Conservation (phyloP, 129 eudicot species). For the Gnaphalium uliginosum region DNA sequence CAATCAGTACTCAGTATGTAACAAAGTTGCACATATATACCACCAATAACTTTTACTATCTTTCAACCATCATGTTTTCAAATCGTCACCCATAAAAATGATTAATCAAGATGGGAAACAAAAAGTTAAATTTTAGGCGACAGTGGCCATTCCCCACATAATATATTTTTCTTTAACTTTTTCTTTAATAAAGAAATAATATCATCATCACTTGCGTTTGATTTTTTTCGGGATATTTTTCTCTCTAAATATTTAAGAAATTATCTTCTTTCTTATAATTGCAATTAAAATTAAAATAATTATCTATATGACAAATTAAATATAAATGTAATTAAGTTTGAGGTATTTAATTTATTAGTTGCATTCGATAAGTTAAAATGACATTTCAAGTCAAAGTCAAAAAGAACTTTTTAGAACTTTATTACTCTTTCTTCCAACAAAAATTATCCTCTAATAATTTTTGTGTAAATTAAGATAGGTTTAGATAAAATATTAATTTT, state of each 20-base stretch:
- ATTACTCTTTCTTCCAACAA: too few relatives aligned
- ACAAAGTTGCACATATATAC: constrained; percentile 33
- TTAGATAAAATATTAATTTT: too few relatives aligned
- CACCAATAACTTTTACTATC: constrained; percentile 19
- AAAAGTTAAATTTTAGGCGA: constrained; percentile 17
- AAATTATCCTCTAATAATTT: too few relatives aligned
- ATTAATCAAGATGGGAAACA: constrained; percentile 33
- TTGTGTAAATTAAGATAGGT: too few relatives aligned
- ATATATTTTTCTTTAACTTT: background rate
- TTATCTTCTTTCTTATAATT: too few relatives aligned
- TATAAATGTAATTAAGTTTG: too few relatives aligned
- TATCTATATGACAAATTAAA: too few relatives aligned
- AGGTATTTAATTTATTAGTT: too few relatives aligned
- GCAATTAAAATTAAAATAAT: too few relatives aligned
- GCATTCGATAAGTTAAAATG: too few relatives aligned
- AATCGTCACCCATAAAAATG: constrained; percentile 28
- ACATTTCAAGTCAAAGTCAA: background rate
- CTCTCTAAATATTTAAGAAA: background rate
- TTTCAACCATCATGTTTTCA: constrained; percentile 12
- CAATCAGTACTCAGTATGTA: constrained; percentile 30
- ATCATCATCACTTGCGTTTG: constrained; percentile 27
- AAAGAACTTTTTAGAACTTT: background rate
- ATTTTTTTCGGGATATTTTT: background rate
- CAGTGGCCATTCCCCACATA: constrained; percentile 33
- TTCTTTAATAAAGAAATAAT: constrained; percentile 10